Evolutionary conservation across 176 grass and related monocot genomes (phyloP).

Genomic region (Luzula sylvatica): DNA sequence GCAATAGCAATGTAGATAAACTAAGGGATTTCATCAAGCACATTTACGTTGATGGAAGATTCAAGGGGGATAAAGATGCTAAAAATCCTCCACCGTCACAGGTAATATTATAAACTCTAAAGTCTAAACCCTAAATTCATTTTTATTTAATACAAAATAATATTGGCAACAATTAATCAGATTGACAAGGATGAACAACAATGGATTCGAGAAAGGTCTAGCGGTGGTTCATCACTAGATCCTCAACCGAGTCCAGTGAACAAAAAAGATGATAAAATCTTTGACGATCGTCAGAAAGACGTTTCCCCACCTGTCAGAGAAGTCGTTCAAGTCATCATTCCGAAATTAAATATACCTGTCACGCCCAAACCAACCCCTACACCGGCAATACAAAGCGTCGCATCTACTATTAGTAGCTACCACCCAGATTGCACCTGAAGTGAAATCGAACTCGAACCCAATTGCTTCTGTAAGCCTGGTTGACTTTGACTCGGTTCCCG

Average conservation of each 20-base stretch:
- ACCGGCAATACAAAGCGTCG: conserved; percentile 16
- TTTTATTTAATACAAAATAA: no score
- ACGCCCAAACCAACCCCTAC: conserved; percentile 10
- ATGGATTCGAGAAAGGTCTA: conserved; percentile 18
- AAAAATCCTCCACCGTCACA: conserved; percentile 29
- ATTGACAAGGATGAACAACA: conserved; percentile 37
- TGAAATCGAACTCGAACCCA: no score
- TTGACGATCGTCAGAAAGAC: conserved; percentile 17
- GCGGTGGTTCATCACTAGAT: conserved; percentile 17
- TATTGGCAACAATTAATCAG: conserved; percentile 8
- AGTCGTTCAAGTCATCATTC: background rate
- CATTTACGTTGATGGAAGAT: conserved; percentile 49
- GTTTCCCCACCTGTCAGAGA: conserved; percentile 16
- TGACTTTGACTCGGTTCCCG: conserved; percentile 44
- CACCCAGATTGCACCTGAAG: conserved; percentile 20
- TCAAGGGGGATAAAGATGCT: conserved; percentile 23
- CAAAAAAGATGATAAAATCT: conserved; percentile 20
- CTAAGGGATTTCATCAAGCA: conserved; percentile 59
- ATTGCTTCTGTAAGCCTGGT: conserved; percentile 39
- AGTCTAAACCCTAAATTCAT: background rate
- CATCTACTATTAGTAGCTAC: conserved; percentile 12
- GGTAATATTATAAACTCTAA: conserved; percentile 27
- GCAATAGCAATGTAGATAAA: conserved; percentile 40
- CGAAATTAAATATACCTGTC: conserved; percentile 14
- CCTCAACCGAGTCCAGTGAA: conserved; percentile 3